phyloP scores from a whole-genome alignment of 345 rosid species.

The Gynandropsis gynandra region DNA sequence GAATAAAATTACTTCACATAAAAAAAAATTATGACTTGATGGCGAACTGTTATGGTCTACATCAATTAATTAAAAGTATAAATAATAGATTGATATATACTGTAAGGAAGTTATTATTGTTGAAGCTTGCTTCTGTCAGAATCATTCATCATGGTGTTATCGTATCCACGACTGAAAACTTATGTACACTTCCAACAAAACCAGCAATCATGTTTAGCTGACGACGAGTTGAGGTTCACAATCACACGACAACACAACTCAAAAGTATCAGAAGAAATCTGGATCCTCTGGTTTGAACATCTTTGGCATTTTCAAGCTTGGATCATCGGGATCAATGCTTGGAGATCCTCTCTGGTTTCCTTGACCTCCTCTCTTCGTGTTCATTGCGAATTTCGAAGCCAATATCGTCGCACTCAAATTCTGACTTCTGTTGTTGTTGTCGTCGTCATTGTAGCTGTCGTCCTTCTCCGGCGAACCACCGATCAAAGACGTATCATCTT shows the following conservation, averaged over 20 bases:
- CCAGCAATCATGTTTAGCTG: too few species aligned
- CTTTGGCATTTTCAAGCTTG: slow-evolving; percentile 72
- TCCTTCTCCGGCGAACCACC: slow-evolving; percentile 17
- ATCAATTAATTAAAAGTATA: too few species aligned
- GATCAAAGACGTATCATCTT: slow-evolving; percentile 9
- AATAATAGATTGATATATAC: too few species aligned
- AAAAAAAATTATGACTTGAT: too few species aligned
- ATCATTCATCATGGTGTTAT: too few species aligned
- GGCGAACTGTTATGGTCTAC: too few species aligned
- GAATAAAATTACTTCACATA: too few species aligned
- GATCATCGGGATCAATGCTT: slow-evolving; percentile 38
- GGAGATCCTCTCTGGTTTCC: slow-evolving; percentile 31
- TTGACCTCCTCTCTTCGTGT: slow-evolving; percentile 42
- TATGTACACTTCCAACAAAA: too few species aligned
- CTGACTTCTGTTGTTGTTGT: slow-evolving; percentile 23
- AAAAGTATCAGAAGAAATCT: slow-evolving; percentile 39
- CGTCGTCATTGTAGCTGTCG: slow-evolving; percentile 1
- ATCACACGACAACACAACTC: neutral
- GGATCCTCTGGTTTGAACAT: slow-evolving; percentile 76
- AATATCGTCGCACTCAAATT: slow-evolving; percentile 50
- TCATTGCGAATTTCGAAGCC: slow-evolving; percentile 62
- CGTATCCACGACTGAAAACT: too few species aligned
- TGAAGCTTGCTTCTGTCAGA: too few species aligned
- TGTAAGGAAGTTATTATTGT: too few species aligned
- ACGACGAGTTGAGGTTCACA: too few species aligned